Conservation (phyloP, 2,329 filamentous ascomycete genomes). For the Xylariaceae sp. region DNA sequence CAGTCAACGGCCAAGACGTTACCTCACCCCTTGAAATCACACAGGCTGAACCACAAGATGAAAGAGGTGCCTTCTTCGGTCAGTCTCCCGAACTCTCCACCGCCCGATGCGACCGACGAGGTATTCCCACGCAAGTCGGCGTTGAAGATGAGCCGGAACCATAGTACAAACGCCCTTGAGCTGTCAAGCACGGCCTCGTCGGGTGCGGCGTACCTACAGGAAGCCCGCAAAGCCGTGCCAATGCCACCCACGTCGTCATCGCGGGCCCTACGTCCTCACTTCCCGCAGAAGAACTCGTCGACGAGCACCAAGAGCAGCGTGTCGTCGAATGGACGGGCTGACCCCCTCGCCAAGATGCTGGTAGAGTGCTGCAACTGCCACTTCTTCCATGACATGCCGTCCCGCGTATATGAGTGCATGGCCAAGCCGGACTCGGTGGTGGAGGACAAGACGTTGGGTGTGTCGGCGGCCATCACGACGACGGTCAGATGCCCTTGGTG, state of each 20-base stretch:
- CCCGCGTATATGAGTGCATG: conserved; percentile 62
- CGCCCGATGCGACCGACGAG: conserved; percentile 22
- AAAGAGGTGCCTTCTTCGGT: conserved; percentile 19
- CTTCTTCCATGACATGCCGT: conserved; percentile 64
- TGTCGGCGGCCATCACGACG: conserved; percentile 55
- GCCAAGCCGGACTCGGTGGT: conserved; percentile 54
- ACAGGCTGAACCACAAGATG: conserved; percentile 32
- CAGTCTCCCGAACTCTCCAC: conserved; percentile 27
- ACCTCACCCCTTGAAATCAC: conserved; percentile 36
- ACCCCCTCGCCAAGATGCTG: conserved; percentile 58
- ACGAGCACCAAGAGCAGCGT: conserved; percentile 19
- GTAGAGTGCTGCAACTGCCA: conserved; percentile 63
- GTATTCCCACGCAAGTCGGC: conserved; percentile 25
- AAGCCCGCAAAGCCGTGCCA: conserved; percentile 32
- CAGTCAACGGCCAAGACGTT: conserved; percentile 30
- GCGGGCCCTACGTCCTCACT: conserved; percentile 26
- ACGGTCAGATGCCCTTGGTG: conserved; percentile 70
- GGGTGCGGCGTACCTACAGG: conserved; percentile 34
- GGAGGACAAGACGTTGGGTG: conserved; percentile 47
- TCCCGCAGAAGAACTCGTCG: conserved; percentile 23
- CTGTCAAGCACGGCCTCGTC: conserved; percentile 20
- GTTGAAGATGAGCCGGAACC: conserved; percentile 24
- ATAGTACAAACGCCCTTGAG: conserved; percentile 23
- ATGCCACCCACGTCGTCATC: conserved; percentile 20
- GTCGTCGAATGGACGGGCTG: conserved; percentile 19